Evolutionary conservation across 495 filamentous ascomycete genomes (phyloP).

Genomic region (Pseudevernia furfuracea): DNA sequence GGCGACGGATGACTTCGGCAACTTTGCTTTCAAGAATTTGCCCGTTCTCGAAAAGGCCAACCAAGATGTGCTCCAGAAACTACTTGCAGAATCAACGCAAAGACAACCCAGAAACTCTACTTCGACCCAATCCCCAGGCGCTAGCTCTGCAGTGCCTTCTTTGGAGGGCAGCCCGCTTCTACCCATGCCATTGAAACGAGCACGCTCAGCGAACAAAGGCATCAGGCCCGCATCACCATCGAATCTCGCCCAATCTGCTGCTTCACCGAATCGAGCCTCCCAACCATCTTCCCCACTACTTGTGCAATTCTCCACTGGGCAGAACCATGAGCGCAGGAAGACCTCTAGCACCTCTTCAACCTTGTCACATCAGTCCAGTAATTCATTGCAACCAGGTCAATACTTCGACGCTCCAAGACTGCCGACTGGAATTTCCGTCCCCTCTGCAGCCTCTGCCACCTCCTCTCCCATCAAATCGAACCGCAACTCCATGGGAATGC

Average conservation of each 20-base stretch:
- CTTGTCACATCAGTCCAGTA: conserved; percentile 68
- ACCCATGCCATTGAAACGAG: conserved; percentile 72
- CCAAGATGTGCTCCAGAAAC: conserved; percentile 94
- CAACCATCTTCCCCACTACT: conserved; percentile 92
- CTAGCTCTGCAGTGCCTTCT: conserved; percentile 49
- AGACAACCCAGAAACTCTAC: conserved; percentile 43
- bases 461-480: conserved; percentile 71
- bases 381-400: conserved; percentile 63
- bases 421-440: conserved; percentile 48
- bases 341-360: conserved; percentile 83
- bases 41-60: conserved; percentile 96
- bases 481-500: conserved; percentile 44
- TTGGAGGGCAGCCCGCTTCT: conserved; percentile 81
- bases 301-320: conserved; percentile 85
- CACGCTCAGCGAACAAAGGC: conserved; percentile 68
- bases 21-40: conserved; percentile 93
- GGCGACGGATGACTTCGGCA: conserved; percentile 84
- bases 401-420: conserved; percentile 64
- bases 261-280: conserved; percentile 78
- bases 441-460: conserved; percentile 57
- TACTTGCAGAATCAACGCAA: conserved; percentile 79
- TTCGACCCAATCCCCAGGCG: conserved; percentile 37
- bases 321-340: conserved; percentile 61
- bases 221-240: conserved; percentile 85
- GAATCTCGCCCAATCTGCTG: conserved; percentile 63